Evolutionary conservation across 176 grass and related monocot species (phyloP).

Genomic region (Musa itinerans): DNA sequence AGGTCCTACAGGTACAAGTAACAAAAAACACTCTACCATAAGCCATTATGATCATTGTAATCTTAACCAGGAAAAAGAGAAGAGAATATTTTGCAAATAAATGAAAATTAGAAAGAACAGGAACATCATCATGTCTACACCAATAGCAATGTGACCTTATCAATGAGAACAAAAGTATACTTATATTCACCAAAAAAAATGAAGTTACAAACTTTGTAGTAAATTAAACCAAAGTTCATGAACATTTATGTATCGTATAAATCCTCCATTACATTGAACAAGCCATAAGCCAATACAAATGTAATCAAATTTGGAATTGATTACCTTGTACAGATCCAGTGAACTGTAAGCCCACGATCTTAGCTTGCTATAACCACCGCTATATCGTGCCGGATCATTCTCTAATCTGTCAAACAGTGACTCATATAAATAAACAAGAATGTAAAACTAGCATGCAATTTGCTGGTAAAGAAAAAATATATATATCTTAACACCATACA

Average conservation of each 20-base stretch:
- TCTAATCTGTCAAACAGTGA: constrained; percentile 41
- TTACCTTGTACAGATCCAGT: constrained; percentile 94
- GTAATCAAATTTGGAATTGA: neutral
- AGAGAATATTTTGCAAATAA: neutral
- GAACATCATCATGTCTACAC: neutral
- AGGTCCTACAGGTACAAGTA: neutral
- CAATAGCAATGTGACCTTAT: neutral
- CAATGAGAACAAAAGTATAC: neutral
- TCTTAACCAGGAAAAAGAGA: neutral
- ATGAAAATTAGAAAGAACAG: neutral
- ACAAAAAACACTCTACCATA: neutral
- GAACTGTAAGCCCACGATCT: constrained; percentile 92
- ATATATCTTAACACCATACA: neutral
- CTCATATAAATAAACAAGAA: constrained; percentile 9
- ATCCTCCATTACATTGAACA: too few relatives aligned
- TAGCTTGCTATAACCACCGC: constrained; percentile 67
- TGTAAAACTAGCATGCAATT: constrained; percentile 1
- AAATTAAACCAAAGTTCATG: too few relatives aligned
- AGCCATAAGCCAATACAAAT: too few relatives aligned
- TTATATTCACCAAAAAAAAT: neutral
- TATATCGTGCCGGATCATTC: constrained; percentile 57
- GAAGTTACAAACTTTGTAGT: neutral
- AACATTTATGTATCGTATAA: too few relatives aligned
- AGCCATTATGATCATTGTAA: neutral
- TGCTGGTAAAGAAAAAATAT: constrained; percentile 13